A percentile compares a stretch with the other conserved stretches of the same genome.
phyloP scores from a whole-genome alignment of 2,329 filamentous ascomycete genomes.

The Pseudocercospora crystallina region DNA sequence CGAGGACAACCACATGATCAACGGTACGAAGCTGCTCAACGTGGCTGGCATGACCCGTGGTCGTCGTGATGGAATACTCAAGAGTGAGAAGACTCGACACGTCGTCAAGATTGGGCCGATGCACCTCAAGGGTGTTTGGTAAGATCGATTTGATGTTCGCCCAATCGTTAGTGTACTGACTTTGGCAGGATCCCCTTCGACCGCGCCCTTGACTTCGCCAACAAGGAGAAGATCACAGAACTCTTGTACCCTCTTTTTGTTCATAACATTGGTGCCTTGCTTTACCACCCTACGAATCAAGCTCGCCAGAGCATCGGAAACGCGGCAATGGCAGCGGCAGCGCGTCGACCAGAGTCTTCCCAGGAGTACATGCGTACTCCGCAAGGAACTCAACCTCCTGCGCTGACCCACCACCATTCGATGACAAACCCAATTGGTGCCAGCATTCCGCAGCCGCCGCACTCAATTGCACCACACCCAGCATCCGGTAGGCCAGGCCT shows the following conservation, averaged over 20 bases:
- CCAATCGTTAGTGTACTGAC: conserved; percentile 13
- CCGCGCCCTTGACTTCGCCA: conserved; percentile 94
- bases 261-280: conserved; percentile 88
- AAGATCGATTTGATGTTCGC: conserved; percentile 39
- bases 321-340: conserved; percentile 75
- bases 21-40: conserved; percentile 93
- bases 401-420: conserved; percentile 69
- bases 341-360: conserved; percentile 60
- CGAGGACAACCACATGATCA: conserved; percentile 99
- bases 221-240: conserved; percentile 99
- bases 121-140: conserved; percentile 98
- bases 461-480: conserved; percentile 62
- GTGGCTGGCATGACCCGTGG: conserved; percentile 98
- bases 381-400: conserved; percentile 61
- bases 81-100: conserved; percentile 94
- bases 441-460: conserved; percentile 65
- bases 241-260: conserved; percentile 93
- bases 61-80: conserved; percentile 90
- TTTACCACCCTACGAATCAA: conserved; percentile 92
- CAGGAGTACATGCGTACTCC: conserved; percentile 60
- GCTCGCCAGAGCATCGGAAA: conserved; percentile 62
- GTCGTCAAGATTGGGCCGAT: conserved; percentile 99
- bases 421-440: conserved; percentile 62
- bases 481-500: conserved; percentile 65
- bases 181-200: conserved; percentile 87